Evolutionary conservation across 2,329 filamentous ascomycete genomes (phyloP), one percentile per base, ranked within the genome.

Genomic region (Fusarium pilosicola): DNA sequence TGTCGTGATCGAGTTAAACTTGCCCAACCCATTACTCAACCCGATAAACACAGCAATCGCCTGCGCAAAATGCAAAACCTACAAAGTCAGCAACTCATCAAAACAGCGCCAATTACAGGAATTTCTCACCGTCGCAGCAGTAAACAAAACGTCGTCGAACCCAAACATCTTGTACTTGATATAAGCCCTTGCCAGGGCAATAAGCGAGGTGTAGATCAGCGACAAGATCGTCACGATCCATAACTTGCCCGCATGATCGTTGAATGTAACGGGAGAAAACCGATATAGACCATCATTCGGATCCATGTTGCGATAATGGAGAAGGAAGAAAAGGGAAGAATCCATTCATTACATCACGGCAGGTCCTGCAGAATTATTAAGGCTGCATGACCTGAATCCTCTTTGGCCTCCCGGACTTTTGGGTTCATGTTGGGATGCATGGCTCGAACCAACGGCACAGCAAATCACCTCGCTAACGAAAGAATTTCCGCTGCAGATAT

Each of bases 91-190:
- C 14, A 41, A 17, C 32, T 9, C 32, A 34, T 34, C 10, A 26
- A 34, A 17, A 22, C 48, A 24, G 0, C 6, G 6, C 9, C 12
- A 22, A n/a, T 26, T 5, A 42, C 22, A 46, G 18, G 7, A 3
- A 6, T 20, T 30, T 24, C 66, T 70, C 28, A 76, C 74, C 51
- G 46, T 57, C 4, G 74, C 74, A 22, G 38, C 22, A 38, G 59
- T 57, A 48, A 70, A 74, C 9, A 76, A 17, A 18, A 46, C 28
- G 26, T 76, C 74, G 15, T 76, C 74, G 18, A 71, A 60, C 3
- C 74, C 74, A 26, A 75, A 64, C 74, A 76, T 76, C 13, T 62
- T 41, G n/a, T 71, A 73, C 45, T 76, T 76, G 63, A 76, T 75
- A 26, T 74, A 76, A 6, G 64, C 54, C 38, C 74, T 62, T 14